These are phyloP conservation scores for Leishmania lainsoni DNA, from an alignment of 208 protist genomes.

Conservation along the genomic window DNA sequence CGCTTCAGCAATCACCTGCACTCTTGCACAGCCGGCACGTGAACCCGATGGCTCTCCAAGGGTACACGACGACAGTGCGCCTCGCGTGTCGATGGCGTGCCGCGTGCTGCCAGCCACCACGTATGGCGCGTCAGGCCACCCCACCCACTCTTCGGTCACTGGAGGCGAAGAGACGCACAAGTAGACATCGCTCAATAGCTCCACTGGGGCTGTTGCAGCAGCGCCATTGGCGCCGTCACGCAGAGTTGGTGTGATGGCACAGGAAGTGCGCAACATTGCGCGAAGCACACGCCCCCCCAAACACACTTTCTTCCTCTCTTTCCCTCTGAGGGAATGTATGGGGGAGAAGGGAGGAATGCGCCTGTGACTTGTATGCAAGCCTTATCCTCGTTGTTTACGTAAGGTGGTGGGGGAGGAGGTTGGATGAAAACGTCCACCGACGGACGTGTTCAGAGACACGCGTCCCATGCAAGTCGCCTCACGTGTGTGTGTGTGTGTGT, in stretches of 20 bases:
- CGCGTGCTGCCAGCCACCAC: slow-evolving; percentile 2
- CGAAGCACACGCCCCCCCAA: neutral
- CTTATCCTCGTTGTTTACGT: too few species aligned
- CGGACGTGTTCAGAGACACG: neutral
- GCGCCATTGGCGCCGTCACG: neutral
- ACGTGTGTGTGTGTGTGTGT: neutral
- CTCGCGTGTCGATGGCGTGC: neutral
- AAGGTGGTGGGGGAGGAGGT: neutral
- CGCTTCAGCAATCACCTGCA: too few species aligned
- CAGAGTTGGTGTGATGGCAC: neutral
- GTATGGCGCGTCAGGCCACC: slow-evolving; percentile 9
- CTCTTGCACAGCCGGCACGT: neutral
- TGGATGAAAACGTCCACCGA: neutral
- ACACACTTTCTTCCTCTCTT: neutral
- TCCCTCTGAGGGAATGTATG: neutral
- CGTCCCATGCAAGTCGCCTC: too few species aligned
- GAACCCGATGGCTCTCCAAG: neutral
- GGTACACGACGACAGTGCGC: neutral
- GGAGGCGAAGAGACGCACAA: slow-evolving; percentile 34
- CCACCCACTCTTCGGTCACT: slow-evolving; percentile 36
- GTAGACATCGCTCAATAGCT: slow-evolving; percentile 29
- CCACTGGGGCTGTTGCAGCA: neutral
- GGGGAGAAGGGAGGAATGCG: neutral
- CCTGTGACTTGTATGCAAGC: neutral
- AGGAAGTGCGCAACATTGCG: slow-evolving; percentile 7